phyloP scores from a whole-genome alignment of 176 grass and related monocot genomes.

The Ananas comosus region DNA sequence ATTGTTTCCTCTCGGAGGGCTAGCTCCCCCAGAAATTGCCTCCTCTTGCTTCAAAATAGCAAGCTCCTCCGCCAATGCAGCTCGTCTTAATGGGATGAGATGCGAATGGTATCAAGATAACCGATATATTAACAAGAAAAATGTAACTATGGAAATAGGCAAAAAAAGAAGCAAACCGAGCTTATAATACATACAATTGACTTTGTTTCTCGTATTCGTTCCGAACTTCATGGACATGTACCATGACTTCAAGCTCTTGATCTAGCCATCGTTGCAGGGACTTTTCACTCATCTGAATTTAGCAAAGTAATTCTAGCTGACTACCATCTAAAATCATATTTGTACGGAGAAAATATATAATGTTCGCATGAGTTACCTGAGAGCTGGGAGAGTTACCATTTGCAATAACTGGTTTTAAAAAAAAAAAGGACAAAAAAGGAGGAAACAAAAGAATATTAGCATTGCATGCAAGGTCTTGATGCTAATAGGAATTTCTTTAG shows the following conservation, averaged over 20 bases:
- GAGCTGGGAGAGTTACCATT: conserved; percentile 61
- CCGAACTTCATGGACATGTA: conserved; percentile 93
- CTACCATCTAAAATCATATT: neutral
- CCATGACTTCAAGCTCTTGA: conserved; percentile 97
- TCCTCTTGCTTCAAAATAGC: conserved; percentile 79
- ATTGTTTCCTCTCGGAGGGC: conserved; percentile 58
- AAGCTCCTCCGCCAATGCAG: conserved; percentile 87
- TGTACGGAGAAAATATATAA: neutral
- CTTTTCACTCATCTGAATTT: conserved; percentile 73
- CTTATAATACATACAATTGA: conserved; percentile 55
- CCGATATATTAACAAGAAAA: neutral
- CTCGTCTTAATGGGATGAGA: conserved; percentile 44
- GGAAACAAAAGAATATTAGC: neutral
- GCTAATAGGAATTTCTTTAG: neutral
- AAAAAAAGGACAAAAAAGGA: conserved; percentile 25
- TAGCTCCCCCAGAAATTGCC: conserved; percentile 34
- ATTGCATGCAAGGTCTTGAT: neutral
- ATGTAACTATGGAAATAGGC: neutral
- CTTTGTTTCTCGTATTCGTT: conserved; percentile 98
- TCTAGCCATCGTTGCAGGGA: conserved; percentile 85
- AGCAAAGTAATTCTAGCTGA: conserved; percentile 20
- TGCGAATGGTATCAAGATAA: neutral
- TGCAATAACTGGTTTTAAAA: conserved; percentile 34
- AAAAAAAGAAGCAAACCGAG: conserved; percentile 10
- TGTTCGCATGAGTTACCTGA: conserved; percentile 50